Conservation (phyloP, 352 stramenopile genomes). For the Globisporangium solare region DNA sequence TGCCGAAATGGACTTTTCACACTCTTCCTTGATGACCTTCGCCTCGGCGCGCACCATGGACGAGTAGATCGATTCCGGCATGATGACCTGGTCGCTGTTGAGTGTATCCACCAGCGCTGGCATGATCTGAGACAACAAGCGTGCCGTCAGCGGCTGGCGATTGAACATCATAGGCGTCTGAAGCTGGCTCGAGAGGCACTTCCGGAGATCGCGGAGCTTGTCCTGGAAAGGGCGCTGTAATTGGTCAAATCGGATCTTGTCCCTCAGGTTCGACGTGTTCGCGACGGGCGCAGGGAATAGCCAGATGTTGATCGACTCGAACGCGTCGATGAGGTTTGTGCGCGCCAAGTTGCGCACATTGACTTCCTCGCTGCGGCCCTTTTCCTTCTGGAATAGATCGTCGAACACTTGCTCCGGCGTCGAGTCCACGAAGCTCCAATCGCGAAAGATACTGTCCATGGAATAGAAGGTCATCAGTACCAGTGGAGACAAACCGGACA, state of each 20-base stretch:
- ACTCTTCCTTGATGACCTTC: conserved; percentile 52
- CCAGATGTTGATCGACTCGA: conserved; percentile 86
- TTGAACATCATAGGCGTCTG: conserved; percentile 77
- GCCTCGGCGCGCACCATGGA: conserved; percentile 81
- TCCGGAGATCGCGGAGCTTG: conserved; percentile 71
- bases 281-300: conserved; percentile 76
- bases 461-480: conserved; percentile 1
- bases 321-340: conserved; percentile 68
- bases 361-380: conserved; percentile 72
- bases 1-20: conserved; percentile 51
- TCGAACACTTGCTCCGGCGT: conserved; percentile 76
- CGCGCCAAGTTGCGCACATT: conserved; percentile 78
- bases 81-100: conserved; percentile 86
- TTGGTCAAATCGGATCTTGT: conserved; percentile 85
- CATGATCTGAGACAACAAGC: conserved; percentile 74
- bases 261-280: conserved; percentile 69
- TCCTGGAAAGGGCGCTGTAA: conserved; percentile 73
- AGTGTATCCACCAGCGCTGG: conserved; percentile 67
- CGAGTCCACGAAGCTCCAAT: conserved; percentile 87
- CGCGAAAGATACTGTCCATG: conserved; percentile 66
- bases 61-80: conserved; percentile 87
- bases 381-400: conserved; percentile 81
- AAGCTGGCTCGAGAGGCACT: conserved; percentile 62
- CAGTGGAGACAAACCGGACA: not conserved
- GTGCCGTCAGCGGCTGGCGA: conserved; percentile 60